Evolutionary conservation across 2,329 filamentous ascomycete species (phyloP).

Genomic region (Colletotrichum echinochloae): DNA sequence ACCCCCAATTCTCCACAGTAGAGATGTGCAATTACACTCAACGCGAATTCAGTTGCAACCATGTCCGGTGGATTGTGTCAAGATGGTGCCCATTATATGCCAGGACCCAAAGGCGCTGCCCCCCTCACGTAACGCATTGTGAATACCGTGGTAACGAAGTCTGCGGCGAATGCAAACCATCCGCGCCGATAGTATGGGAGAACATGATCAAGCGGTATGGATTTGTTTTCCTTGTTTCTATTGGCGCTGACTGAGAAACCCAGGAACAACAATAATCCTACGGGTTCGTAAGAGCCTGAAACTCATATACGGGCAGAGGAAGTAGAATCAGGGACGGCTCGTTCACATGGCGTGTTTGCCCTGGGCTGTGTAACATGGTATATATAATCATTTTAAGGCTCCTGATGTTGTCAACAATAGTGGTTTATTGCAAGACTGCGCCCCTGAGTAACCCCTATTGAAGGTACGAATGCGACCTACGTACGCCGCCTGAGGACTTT

Average conservation of each 20-base stretch:
- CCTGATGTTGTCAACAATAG: neutral
- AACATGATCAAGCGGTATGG: neutral
- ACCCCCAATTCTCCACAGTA: neutral
- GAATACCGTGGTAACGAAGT: neutral
- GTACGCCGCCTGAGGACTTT: no score
- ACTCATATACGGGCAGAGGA: neutral
- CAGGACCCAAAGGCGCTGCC: neutral
- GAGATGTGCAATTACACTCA: neutral
- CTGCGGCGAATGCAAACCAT: neutral
- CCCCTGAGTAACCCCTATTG: neutral
- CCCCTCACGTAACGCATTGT: neutral
- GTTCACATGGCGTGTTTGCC: neutral
- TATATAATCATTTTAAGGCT: neutral
- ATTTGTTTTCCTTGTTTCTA: neutral
- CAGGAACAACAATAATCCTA: neutral
- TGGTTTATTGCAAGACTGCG: neutral
- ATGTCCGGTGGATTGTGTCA: neutral
- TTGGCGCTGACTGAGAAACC: neutral
- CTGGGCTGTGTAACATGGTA: neutral
- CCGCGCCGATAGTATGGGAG: neutral
- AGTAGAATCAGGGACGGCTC: neutral
- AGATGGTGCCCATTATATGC: rapidly evolving
- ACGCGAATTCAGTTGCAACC: neutral
- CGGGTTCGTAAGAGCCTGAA: neutral
- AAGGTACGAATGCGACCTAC: neutral